Evolutionary conservation across 2,329 filamentous ascomycete genomes (phyloP).

Genomic region (Colletotrichum euphorbiae): DNA sequence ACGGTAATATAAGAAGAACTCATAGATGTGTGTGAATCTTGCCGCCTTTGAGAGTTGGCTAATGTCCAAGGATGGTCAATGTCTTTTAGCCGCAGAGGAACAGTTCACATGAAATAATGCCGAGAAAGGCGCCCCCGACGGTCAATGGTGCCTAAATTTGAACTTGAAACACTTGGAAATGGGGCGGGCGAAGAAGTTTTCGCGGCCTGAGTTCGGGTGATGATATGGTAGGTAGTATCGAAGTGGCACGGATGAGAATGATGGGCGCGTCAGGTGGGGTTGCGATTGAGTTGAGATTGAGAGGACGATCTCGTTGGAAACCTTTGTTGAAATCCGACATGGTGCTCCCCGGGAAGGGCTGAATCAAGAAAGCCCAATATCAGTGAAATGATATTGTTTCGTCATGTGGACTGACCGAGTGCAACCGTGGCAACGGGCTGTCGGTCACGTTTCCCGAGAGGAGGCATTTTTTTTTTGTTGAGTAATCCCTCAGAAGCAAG

Average conservation of each 20-base stretch:
- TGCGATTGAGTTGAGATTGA: constrained; percentile 19
- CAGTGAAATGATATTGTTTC: background rate
- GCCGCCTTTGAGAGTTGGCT: no score
- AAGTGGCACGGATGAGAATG: background rate
- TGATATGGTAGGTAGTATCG: background rate
- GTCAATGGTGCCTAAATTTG: background rate
- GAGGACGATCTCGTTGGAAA: constrained; percentile 5
- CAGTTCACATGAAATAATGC: constrained; percentile 1
- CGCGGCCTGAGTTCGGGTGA: background rate
- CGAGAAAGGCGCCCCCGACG: background rate
- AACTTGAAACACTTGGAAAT: background rate
- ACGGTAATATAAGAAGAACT: no score
- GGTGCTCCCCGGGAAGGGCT: background rate
- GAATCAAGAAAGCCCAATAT: constrained; percentile 3
- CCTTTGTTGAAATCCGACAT: background rate
- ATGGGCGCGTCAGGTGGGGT: background rate
- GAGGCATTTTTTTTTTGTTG: background rate
- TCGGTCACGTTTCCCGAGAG: background rate
- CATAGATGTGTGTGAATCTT: background rate
- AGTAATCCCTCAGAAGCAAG: background rate
- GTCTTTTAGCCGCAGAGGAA: background rate
- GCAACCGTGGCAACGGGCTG: background rate
- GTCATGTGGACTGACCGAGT: background rate
- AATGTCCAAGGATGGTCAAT: background rate
- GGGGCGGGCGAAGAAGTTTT: background rate